Evolutionary conservation across 805 yeast genomes (phyloP).

Genomic region (Metschnikowia arizonensis): DNA sequence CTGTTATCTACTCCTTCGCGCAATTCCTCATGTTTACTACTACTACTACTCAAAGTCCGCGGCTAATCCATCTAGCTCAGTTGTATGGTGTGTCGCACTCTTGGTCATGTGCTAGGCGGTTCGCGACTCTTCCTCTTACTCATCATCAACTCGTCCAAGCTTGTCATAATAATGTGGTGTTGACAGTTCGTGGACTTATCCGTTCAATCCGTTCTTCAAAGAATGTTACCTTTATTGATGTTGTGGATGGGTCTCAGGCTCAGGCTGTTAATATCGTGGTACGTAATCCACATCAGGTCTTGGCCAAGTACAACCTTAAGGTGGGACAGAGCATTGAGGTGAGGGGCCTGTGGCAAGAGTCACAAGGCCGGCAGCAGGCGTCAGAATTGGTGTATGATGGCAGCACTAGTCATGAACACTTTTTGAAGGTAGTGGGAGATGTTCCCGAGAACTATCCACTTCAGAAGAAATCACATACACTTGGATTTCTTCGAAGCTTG

Average conservation of each 20-base stretch:
- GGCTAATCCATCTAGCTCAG: too few species aligned
- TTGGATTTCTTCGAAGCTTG: slow-evolving; percentile 62
- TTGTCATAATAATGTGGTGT: not conserved
- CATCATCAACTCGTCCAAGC: not conserved
- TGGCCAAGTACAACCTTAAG: slow-evolving; percentile 36
- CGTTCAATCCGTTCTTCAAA: slow-evolving; percentile 68
- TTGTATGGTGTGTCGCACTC: too few species aligned
- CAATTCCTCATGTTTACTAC: too few species aligned
- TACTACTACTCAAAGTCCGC: too few species aligned
- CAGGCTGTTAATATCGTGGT: slow-evolving; percentile 48
- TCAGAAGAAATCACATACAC: slow-evolving; percentile 71
- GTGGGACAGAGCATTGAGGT: slow-evolving; percentile 42
- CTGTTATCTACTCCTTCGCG: too few species aligned
- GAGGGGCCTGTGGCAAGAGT: slow-evolving; percentile 31
- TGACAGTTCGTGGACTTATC: slow-evolving; percentile 58
- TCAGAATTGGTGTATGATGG: slow-evolving; percentile 28
- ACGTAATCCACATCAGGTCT: slow-evolving; percentile 23
- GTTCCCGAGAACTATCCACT: slow-evolving; percentile 68
- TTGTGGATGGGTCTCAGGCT: slow-evolving; percentile 71
- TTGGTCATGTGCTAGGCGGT: not conserved
- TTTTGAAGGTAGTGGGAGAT: slow-evolving; percentile 52
- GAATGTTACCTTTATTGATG: slow-evolving; percentile 72
- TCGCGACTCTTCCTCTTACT: not conserved
- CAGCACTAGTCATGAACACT: slow-evolving; percentile 25
- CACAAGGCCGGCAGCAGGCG: slow-evolving; percentile 32